Base-by-base conservation (phyloP, 148 eudicot species). In the Cornus kousa region DNA sequence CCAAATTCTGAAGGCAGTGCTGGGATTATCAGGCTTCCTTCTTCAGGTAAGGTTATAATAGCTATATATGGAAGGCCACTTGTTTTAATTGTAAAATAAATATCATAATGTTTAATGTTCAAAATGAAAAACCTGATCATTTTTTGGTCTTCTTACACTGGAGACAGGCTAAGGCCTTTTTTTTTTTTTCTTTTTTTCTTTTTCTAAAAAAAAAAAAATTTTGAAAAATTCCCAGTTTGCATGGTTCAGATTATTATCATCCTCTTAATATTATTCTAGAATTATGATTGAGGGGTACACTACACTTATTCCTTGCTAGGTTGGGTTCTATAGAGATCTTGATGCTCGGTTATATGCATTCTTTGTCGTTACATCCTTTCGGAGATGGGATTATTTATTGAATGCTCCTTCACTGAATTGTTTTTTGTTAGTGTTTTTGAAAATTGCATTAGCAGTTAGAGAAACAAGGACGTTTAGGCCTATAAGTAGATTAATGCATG, bases 1-100 rank as follows among this genome's bases (percentile, higher is more conserved):
- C 90, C 94, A 60, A 71, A 80, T 67, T 86, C 89, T 71, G 92
- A 94, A 67, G 83, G 83, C 67, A 77, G 65, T 68, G 74, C 70
- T 40, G 79, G 83, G 78, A 80, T 69, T 67, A 77, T 53, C 28
- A 85, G 80, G 82, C 76, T 87, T 72, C 88, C 89, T 82, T 84
- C 82, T 71, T 83, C 92, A 71, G 95, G 99, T 96, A 87, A 75
- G 67, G 67, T 71, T 73, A 37, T 28, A 28, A 28, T 28, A 28
- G 28, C 28, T 28, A 28, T 57, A 35, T 67, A n/a, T n/a, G n/a
- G 5, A 50, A 57, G 46, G 20, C 24, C 11, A 16, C 23, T 16
- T 16, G 28, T 17, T 5, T 17, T 19, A n/a, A 62, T 20, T 62
- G 66, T 43, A 43, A 7, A 43, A 43, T 43, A 53, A 53, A 53